Base-by-base conservation (phyloP, 2,329 filamentous ascomycete species). In the Trichoderma citrinoviride region DNA sequence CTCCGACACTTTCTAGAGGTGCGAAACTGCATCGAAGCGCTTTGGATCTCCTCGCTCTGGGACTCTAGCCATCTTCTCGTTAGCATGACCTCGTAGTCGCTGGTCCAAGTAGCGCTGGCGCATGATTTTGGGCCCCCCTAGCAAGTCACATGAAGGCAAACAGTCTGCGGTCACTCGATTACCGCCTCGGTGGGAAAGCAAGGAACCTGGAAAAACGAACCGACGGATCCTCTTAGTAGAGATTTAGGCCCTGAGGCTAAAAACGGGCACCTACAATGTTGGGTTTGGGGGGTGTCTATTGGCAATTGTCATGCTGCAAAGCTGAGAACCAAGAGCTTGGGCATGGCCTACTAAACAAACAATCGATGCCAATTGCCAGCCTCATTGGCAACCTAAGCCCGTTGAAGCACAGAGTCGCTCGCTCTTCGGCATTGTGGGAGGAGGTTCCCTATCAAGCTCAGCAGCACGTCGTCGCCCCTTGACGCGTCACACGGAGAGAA, bases 151-250 rank as follows among this genome's bases (percentile, higher is more conserved):
- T 61, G 57, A 61, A 61, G 37, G 37, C 17, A 27, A 52, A 50
- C 17, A 43, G 6, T 5, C 49, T 62, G 58, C 58, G 58, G 58
- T 54, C 58, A 62, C 49, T 62, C 58, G 47, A 54, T 54, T 62
- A 46, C 49, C 58, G 49, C 58, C 40, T 43, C 49, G 43, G 25
- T 46, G 49, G 49, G 46, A 53, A 40, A 40, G 21, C 33, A 37
- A 37, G 49, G 33, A 46, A 27, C 14, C 33, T 14, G 33, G 33
- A 5, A 44, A 33, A n/a, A 54, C 40, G 33, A 61, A 41, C 7
- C 27, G 49, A 54, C 58, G 58, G 47, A 44, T 54, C 58, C 58
- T 62, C 58, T 62, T 37, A 54, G 58, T 29, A 46, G 40, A 54
- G 58, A 46, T 62, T 37, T 37, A 37, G 53, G 58, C 53, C 49